phyloP scores from a whole-genome alignment of 169 alveolate species.

The Plasmodium berghei region DNA sequence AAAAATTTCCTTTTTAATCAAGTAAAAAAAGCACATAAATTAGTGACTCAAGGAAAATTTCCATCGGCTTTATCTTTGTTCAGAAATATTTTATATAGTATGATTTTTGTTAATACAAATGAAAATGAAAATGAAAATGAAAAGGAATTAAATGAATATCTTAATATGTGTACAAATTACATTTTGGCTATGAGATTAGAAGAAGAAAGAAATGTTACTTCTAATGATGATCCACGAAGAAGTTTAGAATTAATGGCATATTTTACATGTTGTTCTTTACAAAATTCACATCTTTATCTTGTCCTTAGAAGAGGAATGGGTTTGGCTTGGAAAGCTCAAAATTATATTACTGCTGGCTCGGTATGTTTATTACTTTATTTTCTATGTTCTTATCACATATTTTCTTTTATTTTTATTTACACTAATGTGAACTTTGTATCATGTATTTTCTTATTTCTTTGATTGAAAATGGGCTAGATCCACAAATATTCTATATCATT shows the following conservation, averaged over 20 bases:
- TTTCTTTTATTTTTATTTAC: not conserved
- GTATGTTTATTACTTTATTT: not conserved
- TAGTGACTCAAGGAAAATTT: conserved; percentile 79
- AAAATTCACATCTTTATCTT: conserved; percentile 85
- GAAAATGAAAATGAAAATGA: conserved; percentile 25
- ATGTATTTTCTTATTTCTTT: not conserved
- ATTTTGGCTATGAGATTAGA: conserved; percentile 84
- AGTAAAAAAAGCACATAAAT: conserved; percentile 79
- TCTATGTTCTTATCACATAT: not conserved
- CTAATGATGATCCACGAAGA: conserved; percentile 77
- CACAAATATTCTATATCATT: not conserved
- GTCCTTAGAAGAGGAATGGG: conserved; percentile 90
- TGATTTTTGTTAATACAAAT: conserved; percentile 27
- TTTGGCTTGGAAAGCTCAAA: conserved; percentile 90
- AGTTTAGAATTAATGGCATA: conserved; percentile 88
- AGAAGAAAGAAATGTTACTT: conserved; percentile 78
- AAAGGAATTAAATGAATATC: conserved; percentile 54
- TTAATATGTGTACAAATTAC: conserved; percentile 70
- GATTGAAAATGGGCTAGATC: not conserved
- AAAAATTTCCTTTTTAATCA: conserved; percentile 69
- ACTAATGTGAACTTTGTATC: not conserved
- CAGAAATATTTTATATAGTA: conserved; percentile 63
- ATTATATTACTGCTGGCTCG: conserved; percentile 87
- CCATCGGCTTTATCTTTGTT: conserved; percentile 69
- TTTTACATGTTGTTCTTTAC: conserved; percentile 87